Evolutionary conservation across 768 basidiomycete genomes (phyloP).

Genomic region (Psilocybe subaeruginosa): DNA sequence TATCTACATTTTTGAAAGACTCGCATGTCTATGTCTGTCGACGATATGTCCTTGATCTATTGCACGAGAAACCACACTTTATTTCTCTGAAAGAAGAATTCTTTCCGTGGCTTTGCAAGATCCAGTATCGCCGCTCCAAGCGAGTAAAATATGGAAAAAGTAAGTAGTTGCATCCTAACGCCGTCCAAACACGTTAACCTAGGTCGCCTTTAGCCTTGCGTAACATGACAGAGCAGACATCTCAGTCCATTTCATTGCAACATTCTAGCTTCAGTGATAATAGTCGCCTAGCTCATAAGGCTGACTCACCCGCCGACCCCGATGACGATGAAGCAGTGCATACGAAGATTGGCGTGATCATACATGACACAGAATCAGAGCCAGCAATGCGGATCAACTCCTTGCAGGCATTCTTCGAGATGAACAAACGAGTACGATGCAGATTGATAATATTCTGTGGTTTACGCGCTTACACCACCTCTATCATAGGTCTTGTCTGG

Average conservation of each 20-base stretch:
- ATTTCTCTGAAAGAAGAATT: conserved; percentile 91
- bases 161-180: conserved; percentile 29
- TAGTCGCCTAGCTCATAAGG: conserved; percentile 1
- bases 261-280: conserved; percentile 56
- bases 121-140: conserved; percentile 72
- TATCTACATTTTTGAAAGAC: conserved; percentile 75
- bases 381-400: conserved; percentile 77
- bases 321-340: conserved; percentile 34
- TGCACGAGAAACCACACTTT: conserved; percentile 69
- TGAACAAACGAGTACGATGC: conserved; percentile 72
- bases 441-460: neutral
- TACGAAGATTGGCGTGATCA: conserved; percentile 63
- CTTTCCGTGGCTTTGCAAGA: conserved; percentile 89
- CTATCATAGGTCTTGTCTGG: conserved; percentile 51
- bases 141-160: conserved; percentile 61
- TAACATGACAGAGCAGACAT: conserved; percentile 42
- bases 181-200: conserved; percentile 2
- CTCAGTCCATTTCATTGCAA: conserved; percentile 53
- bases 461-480: neutral
- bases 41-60: conserved; percentile 68
- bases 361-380: conserved; percentile 56
- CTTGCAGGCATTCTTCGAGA: conserved; percentile 74
- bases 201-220: conserved; percentile 39
- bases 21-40: conserved; percentile 93
- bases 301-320: conserved; percentile 41